Evolutionary conservation across 495 filamentous ascomycete genomes (phyloP).

Genomic region (Beverwykella pulmonaria): DNA sequence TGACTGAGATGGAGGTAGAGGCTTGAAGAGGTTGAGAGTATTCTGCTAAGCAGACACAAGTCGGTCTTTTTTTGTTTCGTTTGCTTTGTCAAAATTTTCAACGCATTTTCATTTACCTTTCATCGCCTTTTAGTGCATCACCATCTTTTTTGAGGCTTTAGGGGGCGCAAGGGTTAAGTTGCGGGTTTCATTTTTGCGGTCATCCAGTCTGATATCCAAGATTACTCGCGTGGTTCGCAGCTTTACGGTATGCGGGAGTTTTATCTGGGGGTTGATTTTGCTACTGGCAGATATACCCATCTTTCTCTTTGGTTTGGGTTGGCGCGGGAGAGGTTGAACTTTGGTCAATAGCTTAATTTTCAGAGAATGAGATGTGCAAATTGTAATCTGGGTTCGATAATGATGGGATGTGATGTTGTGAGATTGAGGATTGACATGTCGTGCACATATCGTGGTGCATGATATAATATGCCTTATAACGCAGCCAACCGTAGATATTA

Average conservation of each 20-base stretch:
- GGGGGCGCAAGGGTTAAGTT: neutral
- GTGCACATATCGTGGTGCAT: too few relatives aligned
- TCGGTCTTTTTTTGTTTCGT: neutral
- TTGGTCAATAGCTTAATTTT: too few relatives aligned
- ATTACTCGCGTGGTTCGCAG: neutral
- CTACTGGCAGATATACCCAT: too few relatives aligned
- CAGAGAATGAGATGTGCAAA: too few relatives aligned
- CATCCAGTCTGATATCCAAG: neutral
- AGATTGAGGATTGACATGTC: too few relatives aligned
- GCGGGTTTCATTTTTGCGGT: neutral
- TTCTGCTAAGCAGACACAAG: neutral
- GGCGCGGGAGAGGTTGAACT: too few relatives aligned
- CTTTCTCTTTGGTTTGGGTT: too few relatives aligned
- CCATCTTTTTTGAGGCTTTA: neutral
- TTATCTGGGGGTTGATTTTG: neutral
- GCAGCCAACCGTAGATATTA: too few relatives aligned
- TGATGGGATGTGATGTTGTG: too few relatives aligned
- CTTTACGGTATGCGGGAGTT: neutral
- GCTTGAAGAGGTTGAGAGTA: neutral
- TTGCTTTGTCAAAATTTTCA: neutral
- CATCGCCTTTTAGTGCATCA: neutral
- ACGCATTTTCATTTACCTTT: neutral
- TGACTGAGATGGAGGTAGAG: slow-evolving; percentile 61
- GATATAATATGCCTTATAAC: too few relatives aligned
- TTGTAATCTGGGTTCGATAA: too few relatives aligned